A percentile compares a stretch with the other conserved stretches of the same genome.
Conservation (phyloP, 2,329 filamentous ascomycete genomes). For the Volutella citrinella region DNA sequence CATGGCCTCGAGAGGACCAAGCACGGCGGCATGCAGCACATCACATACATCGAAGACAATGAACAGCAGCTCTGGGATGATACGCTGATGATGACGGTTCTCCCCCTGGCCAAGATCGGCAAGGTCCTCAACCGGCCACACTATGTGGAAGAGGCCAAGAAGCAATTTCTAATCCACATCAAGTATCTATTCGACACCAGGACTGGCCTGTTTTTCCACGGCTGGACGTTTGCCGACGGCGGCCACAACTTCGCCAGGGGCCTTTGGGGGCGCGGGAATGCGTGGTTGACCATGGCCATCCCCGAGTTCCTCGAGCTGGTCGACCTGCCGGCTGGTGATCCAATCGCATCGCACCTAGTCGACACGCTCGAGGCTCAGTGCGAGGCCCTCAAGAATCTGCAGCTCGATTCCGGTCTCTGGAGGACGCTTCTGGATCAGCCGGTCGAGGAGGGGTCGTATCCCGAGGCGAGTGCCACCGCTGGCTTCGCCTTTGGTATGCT, state of each 20-base stretch:
- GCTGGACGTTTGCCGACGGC: constrained; percentile 71
- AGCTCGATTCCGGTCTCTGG: constrained; percentile 64
- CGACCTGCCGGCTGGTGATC: constrained; percentile 52
- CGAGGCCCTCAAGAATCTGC: constrained; percentile 57
- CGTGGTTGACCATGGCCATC: constrained; percentile 80
- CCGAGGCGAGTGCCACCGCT: constrained; percentile 72
- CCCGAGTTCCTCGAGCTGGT: constrained; percentile 77
- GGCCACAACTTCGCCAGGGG: constrained; percentile 61
- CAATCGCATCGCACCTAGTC: constrained; percentile 60
- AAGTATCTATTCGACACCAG: constrained; percentile 73
- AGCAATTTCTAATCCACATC: constrained; percentile 73
- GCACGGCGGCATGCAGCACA: constrained; percentile 71
- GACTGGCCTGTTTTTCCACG: constrained; percentile 76
- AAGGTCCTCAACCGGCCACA: constrained; percentile 65
- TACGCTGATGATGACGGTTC: constrained; percentile 83
- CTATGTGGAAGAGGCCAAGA: constrained; percentile 75
- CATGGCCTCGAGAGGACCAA: constrained; percentile 70
- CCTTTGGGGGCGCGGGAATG: constrained; percentile 60
- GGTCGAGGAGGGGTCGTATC: constrained; percentile 63
- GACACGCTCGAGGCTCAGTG: too few relatives aligned
- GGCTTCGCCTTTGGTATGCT: constrained; percentile 77
- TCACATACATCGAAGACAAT: constrained; percentile 70
- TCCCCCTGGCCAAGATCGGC: constrained; percentile 78
- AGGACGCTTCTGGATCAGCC: constrained; percentile 67
- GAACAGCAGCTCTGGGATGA: constrained; percentile 80